Evolutionary conservation across 106 monocot genomes (phyloP), one percentile per base, ranked within the genome.

Genomic region (Dendrobium huoshanense): DNA sequence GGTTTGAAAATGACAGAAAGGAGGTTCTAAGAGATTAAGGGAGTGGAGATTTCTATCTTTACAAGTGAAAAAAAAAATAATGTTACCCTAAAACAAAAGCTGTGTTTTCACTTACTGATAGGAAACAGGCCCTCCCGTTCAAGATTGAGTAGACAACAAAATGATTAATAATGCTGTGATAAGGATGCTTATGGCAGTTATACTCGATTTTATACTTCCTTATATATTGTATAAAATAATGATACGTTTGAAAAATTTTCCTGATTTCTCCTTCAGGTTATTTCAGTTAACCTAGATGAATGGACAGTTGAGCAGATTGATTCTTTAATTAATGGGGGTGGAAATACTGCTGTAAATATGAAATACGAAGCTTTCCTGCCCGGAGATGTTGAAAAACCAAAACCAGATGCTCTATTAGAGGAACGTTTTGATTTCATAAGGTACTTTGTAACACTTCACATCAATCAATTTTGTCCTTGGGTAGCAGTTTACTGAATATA

Each of bases 241-340:
- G 61, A 61, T 22, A 10, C 3, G 22, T 61, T 61, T 7, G n/a
- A n/a, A 1, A 61, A 61, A 6, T 61, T 61, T 61, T 61, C n/a
- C 7, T 61, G 61, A 61, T 61, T 61, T 87, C 31, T 84, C 20
- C 31, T 86, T 82, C 81, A 95, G 95, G 90, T 95, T 16, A 67
- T 90, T 15, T 95, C 95, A 47, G 84, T 92, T 56, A 95, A 92
- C 56, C 75, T 95, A 79, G 92, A 95, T 80, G 90, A 90, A 77
- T 95, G 92, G 92, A 87, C 87, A 22, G 83, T 90, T 81, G 95
- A 95, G 72, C 90, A 90, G 67, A 88, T 95, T 45, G 89, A 95
- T 75, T 84, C 72, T 74, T 85, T 95, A 58, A 75, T 80, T 43
- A 77, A 92, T 73, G 51, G 48, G 33, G 92, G 95, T 82, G 95